Base-by-base conservation (phyloP, 805 yeast species). In the Candida saitoana region DNA sequence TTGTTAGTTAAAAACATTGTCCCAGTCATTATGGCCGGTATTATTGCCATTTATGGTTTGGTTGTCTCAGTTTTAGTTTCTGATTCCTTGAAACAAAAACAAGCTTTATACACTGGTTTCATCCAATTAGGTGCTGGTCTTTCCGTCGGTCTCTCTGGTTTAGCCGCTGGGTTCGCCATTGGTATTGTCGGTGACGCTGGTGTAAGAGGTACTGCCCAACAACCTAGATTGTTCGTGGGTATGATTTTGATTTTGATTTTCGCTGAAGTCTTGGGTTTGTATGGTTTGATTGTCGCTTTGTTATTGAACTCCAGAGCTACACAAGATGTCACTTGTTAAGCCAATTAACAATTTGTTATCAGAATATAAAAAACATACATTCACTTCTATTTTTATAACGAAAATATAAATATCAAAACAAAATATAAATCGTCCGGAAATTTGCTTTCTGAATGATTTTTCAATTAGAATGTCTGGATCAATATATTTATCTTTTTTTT, bases 181-280 rank as follows among this genome's bases (percentile, higher is more conserved):
- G 99, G 99, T 74, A 91, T 91, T 55, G 99, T 91, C 54, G 99
- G 99, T 68, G 99, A 91, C 67, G 97, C 96, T 45, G 99, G 99
- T 79, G 98, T 91, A 45, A 87, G 98, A 77, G 96, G 96, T 71
- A 84, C 90, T 53, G 93, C 96, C 49, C 97, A 90, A 70, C 99
- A 91, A 73, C 97, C 97, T 65, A 86, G 96, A 77, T 79, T 91
- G 62, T 91, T 91, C 69, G 98, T 91, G 51, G 98, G 98, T 68
- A 91, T 91, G 95, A 87, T 91, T 74, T 82, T 91, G 74, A 91
- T 91, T 67, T 85, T 91, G 71, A 91, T 91, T 88, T 91, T 91
- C 73, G 96, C 97, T 51, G 99, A 91, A 80, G 98, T 90, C 55
- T 81, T 90, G 74, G 98, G 99, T 76, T 83, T 93, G 56, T 88